These are phyloP conservation scores for Xylaria curta DNA, from an alignment of 495 filamentous ascomycete genomes.

Conservation along the genomic window DNA sequence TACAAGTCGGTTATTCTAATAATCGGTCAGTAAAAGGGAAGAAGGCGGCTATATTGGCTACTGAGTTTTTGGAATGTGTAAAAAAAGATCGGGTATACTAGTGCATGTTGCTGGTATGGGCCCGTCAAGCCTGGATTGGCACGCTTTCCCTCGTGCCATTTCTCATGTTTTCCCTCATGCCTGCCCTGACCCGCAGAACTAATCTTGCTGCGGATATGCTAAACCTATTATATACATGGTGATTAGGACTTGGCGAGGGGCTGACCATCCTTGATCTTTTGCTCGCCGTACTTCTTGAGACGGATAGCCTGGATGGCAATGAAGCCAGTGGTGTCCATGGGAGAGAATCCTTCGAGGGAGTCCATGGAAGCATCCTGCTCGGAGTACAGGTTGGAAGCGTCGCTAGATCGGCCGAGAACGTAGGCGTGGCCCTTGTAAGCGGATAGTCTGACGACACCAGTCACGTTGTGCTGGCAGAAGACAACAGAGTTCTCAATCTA, in stretches of 20 bases:
- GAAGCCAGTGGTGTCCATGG: slow-evolving; percentile 72
- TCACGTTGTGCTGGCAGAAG: slow-evolving; percentile 69
- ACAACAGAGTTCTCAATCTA: slow-evolving; percentile 68
- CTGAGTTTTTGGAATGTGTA: too few relatives aligned
- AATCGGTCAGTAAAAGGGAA: too few relatives aligned
- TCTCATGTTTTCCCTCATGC: background rate
- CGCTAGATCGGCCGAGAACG: slow-evolving; percentile 75
- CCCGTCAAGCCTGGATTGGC: too few relatives aligned
- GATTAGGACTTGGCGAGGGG: slow-evolving; percentile 42
- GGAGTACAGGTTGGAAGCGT: slow-evolving; percentile 86
- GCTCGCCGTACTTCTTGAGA: slow-evolving; percentile 85
- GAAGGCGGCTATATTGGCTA: too few relatives aligned
- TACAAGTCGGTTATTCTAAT: too few relatives aligned
- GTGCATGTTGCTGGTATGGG: too few relatives aligned
- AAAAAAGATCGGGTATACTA: too few relatives aligned
- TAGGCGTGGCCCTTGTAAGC: slow-evolving; percentile 78
- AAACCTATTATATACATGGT: slow-evolving; percentile 19
- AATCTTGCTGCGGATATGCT: slow-evolving; percentile 11
- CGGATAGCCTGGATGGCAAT: slow-evolving; percentile 84
- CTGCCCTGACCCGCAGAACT: slow-evolving; percentile 7
- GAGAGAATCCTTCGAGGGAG: slow-evolving; percentile 79
- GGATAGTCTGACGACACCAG: slow-evolving; percentile 62
- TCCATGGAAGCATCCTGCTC: slow-evolving; percentile 85
- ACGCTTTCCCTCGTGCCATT: background rate
- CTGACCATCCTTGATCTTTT: slow-evolving; percentile 67